phyloP scores from a whole-genome alignment of 2,329 filamentous ascomycete genomes.

The Fusarium sp. region DNA sequence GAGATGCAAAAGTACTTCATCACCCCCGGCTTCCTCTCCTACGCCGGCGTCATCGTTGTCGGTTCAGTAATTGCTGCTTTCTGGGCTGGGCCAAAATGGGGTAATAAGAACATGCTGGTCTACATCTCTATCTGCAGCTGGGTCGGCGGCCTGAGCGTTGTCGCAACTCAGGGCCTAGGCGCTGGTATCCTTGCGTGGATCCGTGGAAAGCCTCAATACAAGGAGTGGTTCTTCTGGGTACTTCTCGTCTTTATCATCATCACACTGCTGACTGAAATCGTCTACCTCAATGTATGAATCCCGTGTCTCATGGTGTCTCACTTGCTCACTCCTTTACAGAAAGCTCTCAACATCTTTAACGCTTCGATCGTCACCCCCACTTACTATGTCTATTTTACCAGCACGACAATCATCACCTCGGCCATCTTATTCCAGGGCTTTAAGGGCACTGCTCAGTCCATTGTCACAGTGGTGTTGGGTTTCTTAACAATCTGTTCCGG shows the following conservation, averaged over 20 bases:
- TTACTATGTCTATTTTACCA: constrained; percentile 99
- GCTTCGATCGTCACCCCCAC: constrained; percentile 96
- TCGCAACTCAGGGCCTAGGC: constrained; percentile 92
- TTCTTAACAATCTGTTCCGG: constrained; percentile 95
- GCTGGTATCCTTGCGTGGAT: constrained; percentile 91
- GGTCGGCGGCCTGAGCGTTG: constrained; percentile 93
- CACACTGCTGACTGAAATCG: constrained; percentile 93
- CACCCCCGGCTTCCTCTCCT: constrained; percentile 85
- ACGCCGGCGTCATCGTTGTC: constrained; percentile 84
- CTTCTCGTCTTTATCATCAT: constrained; percentile 88
- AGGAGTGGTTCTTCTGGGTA: constrained; percentile 97
- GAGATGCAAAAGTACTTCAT: constrained; percentile 92
- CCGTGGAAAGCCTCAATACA: constrained; percentile 86
- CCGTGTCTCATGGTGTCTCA: neutral
- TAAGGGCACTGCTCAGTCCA: constrained; percentile 84
- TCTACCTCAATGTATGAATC: constrained; percentile 89
- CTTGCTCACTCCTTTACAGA: constrained; percentile 70
- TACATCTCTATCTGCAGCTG: constrained; percentile 97
- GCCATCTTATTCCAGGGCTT: constrained; percentile 94
- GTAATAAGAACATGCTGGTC: constrained; percentile 97
- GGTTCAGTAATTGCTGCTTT: constrained; percentile 78
- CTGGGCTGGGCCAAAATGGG: constrained; percentile 87
- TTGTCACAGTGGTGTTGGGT: constrained; percentile 90
- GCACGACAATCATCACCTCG: constrained; percentile 92
- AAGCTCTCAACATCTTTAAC: constrained; percentile 98